Conservation (phyloP, 2,329 filamentous ascomycete genomes). For the Falciphora oryzae region DNA sequence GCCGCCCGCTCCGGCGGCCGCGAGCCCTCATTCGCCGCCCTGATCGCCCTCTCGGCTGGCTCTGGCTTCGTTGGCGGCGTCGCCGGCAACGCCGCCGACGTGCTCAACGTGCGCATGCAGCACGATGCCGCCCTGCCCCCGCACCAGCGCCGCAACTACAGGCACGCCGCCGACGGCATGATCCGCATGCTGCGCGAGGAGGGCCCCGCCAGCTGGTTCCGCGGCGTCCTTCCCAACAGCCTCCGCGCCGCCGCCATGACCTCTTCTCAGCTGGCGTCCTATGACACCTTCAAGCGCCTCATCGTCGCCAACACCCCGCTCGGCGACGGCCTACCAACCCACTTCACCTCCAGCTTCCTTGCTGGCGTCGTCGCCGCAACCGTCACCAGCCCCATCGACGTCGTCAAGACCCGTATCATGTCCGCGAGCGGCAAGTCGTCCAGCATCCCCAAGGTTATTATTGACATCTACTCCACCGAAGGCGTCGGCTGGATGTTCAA, state of each 20-base stretch:
- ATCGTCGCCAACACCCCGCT: conserved; percentile 62
- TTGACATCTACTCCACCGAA: conserved; percentile 63
- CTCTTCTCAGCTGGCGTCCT: conserved; percentile 74
- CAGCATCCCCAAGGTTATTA: conserved; percentile 53
- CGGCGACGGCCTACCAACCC: conserved; percentile 65
- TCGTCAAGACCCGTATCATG: conserved; percentile 88
- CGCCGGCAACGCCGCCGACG: conserved; percentile 89
- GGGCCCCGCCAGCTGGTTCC: conserved; percentile 69
- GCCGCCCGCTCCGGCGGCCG: conserved; percentile 34
- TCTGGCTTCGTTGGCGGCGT: conserved; percentile 87
- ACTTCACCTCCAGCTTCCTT: conserved; percentile 71
- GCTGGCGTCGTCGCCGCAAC: conserved; percentile 81
- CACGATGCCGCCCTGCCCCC: conserved; percentile 74
- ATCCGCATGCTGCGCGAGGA: conserved; percentile 83
- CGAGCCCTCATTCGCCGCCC: conserved; percentile 63
- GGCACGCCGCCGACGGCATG: conserved; percentile 80
- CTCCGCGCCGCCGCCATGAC: conserved; percentile 84
- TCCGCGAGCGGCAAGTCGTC: conserved; percentile 48
- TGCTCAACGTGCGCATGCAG: conserved; percentile 98
- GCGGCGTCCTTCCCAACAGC: conserved; percentile 79
- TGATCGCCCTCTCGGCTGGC: conserved; percentile 74
- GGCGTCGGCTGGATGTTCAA: conserved; percentile 82
- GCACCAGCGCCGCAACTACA: conserved; percentile 77
- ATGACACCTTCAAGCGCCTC: conserved; percentile 73
- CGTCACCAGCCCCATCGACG: conserved; percentile 78